Base-by-base conservation (phyloP, 2,329 filamentous ascomycete species). In the Cladosporium sp. region DNA sequence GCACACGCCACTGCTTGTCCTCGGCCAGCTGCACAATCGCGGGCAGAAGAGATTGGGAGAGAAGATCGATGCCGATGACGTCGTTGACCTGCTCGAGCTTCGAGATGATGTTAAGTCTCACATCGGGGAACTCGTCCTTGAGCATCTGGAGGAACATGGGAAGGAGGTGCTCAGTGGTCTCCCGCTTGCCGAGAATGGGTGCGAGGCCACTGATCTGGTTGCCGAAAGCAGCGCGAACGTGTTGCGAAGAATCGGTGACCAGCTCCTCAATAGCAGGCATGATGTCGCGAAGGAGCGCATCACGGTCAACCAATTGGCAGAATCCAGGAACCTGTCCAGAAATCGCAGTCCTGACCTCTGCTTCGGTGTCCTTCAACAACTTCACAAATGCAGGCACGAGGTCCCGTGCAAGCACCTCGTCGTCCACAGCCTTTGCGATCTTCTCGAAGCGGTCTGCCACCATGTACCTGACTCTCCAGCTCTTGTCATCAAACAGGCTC, bases 61-160 rank as follows among this genome's bases (percentile, higher is more conserved):
- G 89, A 21, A 96, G 87, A 68, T 99, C 95, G 79, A 99, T 99
- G 68, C 95, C 95, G 77, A 99, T 99, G 67, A 99, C 95, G 81
- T 97, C 92, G 82, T 99, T 99, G 70, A 99, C 95, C 69, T 96
- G 87, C 82, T 99, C 96, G 64, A 99, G 88, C 81, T 99, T 99
- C n/a, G 95, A 98, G 76, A 99, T 99, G 78, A 99, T 99, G 81
- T 99, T 96, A 67, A 99, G 88, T 69, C 95, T 91, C 61, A 99
- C 95, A 77, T 99, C 95, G 26, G 95, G 95, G 79, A 97, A 98
- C 77, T 99, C 95, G 75, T 99, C 95, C 85, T 98, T 99, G 74
- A 99, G 89, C 95, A 99, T 99, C 79, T 96, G 92, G 63, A 99
- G 85, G 80, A 99, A 98, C 94, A 99, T 99, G 63, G 95, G 95